A percentile compares a stretch with the other conserved stretches of the same genome.
Conservation (phyloP, 1,284 basidiomycete species). For the Bondarzewia mesenterica region DNA sequence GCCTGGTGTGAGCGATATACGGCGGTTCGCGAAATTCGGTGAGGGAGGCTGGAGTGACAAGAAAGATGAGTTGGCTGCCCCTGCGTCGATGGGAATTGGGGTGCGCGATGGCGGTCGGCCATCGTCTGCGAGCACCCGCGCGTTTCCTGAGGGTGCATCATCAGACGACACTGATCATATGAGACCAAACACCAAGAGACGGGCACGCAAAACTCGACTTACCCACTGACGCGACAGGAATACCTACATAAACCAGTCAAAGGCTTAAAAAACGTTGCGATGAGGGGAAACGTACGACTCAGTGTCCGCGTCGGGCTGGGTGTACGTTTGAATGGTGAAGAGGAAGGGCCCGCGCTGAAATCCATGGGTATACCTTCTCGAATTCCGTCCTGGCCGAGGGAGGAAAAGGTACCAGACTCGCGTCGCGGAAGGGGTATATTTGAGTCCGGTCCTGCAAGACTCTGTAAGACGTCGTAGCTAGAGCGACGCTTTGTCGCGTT, state of each 20-base stretch:
- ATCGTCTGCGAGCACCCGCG: constrained; percentile 71
- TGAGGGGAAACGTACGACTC: constrained; percentile 52
- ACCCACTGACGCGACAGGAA: constrained; percentile 77
- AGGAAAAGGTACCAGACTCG: constrained; percentile 21
- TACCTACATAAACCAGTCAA: constrained; percentile 38
- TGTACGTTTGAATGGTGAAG: constrained; percentile 41
- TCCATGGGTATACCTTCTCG: constrained; percentile 63
- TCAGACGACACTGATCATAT: constrained; percentile 4
- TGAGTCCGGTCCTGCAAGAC: constrained; percentile 67
- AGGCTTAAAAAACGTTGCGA: not conserved
- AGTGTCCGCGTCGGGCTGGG: constrained; percentile 69
- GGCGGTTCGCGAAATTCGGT: constrained; percentile 8
- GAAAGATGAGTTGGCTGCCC: constrained; percentile 16
- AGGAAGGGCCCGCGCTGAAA: constrained; percentile 33
- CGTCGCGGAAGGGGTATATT: constrained; percentile 57
- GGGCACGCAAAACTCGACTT: constrained; percentile 20
- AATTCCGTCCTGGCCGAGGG: constrained; percentile 37
- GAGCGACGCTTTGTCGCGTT: constrained; percentile 42
- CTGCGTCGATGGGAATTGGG: constrained; percentile 22
- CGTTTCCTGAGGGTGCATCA: constrained; percentile 50
- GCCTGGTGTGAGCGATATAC: constrained; percentile 56
- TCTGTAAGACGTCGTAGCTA: constrained; percentile 63
- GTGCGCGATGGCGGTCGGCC: constrained; percentile 23
- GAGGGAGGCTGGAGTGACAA: constrained; percentile 17
- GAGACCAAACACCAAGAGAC: constrained; percentile 8